Base-by-base conservation (phyloP, 768 basidiomycete genomes). In the Leucosporidium yakuticum region DNA sequence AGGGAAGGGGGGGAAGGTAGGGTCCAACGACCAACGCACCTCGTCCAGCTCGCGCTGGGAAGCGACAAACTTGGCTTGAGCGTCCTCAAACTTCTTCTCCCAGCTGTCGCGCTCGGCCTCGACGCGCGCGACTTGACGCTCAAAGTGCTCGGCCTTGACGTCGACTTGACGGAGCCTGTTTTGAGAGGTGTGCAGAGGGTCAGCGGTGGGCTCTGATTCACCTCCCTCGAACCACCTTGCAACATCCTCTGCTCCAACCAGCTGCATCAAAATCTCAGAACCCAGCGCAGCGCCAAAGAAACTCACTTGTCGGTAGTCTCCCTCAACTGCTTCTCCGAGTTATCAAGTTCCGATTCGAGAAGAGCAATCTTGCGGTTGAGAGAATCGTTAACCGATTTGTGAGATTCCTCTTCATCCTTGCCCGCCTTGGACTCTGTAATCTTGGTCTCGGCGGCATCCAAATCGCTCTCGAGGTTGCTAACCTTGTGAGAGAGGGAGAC, bases 101-200 rank as follows among this genome's bases (percentile, higher is more conserved):
- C 89, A 92, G 50, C 78, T 76, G 78, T 98, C 95, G 60, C 94
- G 87, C 79, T 99, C 96, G 77, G 89, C 86, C 78, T 97, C 94
- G 58, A 85, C 82, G 54, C 89, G 85, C 73, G 86, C 83, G 25
- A 96, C 87, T 77, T 94, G 90, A 59, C 93, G 86, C 81, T 97
- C 95, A 78, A 91, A 96, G 81, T 98, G 92, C 79, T 99, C 96
- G 15, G 95, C 95, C 82, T 97, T 99, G 80, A 98, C 88, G 77
- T 99, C 96, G 65, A 95, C 92, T 77, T 95, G 91, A 70, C 95
- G 84, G 75, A 99, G 83, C 80, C 95, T 98, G 74, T 2, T 19
- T 12, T 27, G 58, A 36, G 25, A 20, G 8, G 50, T n/a, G 14
- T 15, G 39, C 11, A 44, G 39, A 12, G 34, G 6, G 39, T 44